phyloP scores from a whole-genome alignment of 2,329 filamentous ascomycete genomes.

The Seiridium cupressi region DNA sequence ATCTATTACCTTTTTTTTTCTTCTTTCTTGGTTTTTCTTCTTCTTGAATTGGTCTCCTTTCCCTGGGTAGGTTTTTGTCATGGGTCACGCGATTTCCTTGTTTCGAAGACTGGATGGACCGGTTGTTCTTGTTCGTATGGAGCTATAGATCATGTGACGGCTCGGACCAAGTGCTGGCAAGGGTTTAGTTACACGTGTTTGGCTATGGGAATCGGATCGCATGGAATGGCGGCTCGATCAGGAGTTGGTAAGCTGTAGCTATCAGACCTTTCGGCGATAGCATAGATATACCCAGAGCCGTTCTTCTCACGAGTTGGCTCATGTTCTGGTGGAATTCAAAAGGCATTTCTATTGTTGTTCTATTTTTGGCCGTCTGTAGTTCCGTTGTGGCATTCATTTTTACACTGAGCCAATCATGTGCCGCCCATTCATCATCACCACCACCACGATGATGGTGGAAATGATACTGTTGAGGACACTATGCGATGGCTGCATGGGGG shows the following conservation, averaged over 20 bases:
- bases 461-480: not conserved
- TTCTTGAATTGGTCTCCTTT: not conserved
- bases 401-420: too few species aligned
- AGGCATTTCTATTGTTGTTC: not conserved
- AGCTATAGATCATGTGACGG: conserved; percentile 29
- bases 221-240: conserved; percentile 6
- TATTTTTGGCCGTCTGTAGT: not conserved
- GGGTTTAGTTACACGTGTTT: conserved; percentile 21
- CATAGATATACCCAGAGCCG: conserved; percentile 19
- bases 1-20: not conserved
- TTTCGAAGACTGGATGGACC: not conserved
- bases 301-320: conserved; percentile 10
- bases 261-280: conserved; percentile 6
- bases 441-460: not conserved
- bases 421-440: too few species aligned
- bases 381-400: too few species aligned
- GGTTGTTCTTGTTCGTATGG: not conserved
- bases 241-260: not conserved
- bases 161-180: conserved; percentile 35
- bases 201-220: conserved; percentile 19
- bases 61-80: conserved; percentile 8
- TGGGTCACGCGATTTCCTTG: not conserved
- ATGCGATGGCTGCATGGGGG: not conserved
- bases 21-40: not conserved
- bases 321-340: not conserved